Base-by-base conservation (phyloP, 192 early-diverging fungal species). In the Entrophospora sp. region DNA sequence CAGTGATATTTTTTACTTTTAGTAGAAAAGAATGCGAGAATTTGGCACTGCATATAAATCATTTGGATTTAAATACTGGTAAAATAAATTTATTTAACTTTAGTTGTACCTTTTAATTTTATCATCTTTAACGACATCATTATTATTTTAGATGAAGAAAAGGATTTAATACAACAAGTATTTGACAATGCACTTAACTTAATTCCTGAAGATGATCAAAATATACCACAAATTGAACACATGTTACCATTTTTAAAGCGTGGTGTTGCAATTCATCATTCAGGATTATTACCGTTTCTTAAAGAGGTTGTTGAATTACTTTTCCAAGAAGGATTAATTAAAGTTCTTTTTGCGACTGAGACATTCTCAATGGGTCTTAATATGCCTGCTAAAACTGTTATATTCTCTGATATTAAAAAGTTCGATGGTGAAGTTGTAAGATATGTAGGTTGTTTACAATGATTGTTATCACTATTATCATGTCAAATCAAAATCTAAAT, bases 311-410 rank as follows among this genome's bases (percentile, higher is more conserved):
- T 96, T 44, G 96, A 98, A 78, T 91, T 98, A 75, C 76, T 98
- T 40, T 98, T 98, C 78, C 93, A 95, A 71, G 93, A 95, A 75
- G 92, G 92, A 18, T 71, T 98, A 63, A 73, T 98, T 32, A 98
- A 98, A 76, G 92, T 92, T 20, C 75, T 98, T 42, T 98, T 98
- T 85, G 96, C 96, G 22, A 98, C 96, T 3, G 96, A 98, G 77
- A 98, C 96, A 1, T 98, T 98, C 72, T 92, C 96, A 24, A 98
- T 98, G 61, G 96, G 96, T 25, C 76, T 98, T 55, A 98, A 98
- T 79, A 98, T 98, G 96, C 96, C 96, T 22, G 94, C 96, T 67
- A 94, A 93, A 66, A 98, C 96, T 1, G 96, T 98, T 18, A 92
- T 98, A 2, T 98, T 98, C 62, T 96, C 94, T 0, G 83, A 86